Conservation (phyloP, 2,329 filamentous ascomycete species). For the Thelonectria rubi region DNA sequence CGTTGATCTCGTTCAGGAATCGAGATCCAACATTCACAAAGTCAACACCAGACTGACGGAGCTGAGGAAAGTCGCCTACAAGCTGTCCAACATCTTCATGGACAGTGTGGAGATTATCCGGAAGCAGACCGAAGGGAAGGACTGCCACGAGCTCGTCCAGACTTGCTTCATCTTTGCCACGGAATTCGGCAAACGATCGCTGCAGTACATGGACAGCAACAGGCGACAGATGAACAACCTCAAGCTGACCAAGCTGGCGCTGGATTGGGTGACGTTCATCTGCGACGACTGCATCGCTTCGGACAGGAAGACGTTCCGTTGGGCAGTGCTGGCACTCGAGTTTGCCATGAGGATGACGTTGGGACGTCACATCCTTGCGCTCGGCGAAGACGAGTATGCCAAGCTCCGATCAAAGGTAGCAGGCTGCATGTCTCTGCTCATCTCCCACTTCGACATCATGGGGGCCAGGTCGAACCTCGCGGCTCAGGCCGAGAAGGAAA, state of each 20-base stretch:
- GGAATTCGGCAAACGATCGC: constrained; percentile 94
- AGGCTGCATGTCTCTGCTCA: constrained; percentile 95
- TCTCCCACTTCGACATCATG: constrained; percentile 99
- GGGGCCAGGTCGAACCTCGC: constrained; percentile 92
- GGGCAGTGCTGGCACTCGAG: constrained; percentile 94
- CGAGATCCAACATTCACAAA: constrained; percentile 90
- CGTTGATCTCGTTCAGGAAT: constrained; percentile 88
- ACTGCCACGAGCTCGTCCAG: constrained; percentile 95
- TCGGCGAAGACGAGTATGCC: constrained; percentile 88
- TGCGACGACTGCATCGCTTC: constrained; percentile 95
- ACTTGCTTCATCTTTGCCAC: constrained; percentile 99
- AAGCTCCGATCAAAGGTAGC: constrained; percentile 87
- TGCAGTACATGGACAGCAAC: constrained; percentile 96
- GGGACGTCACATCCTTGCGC: constrained; percentile 89
- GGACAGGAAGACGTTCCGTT: constrained; percentile 95
- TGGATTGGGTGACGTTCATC: constrained; percentile 98
- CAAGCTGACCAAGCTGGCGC: constrained; percentile 88
- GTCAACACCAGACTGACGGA: constrained; percentile 92
- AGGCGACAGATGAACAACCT: constrained; percentile 96
- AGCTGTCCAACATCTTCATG: constrained; percentile 97
- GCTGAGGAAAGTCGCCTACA: constrained; percentile 95
- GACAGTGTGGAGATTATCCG: constrained; percentile 95
- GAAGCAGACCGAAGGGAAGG: constrained; percentile 81
- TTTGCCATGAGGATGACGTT: constrained; percentile 98
- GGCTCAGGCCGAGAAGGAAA: constrained; percentile 91